Base-by-base conservation (phyloP, 768 basidiomycete species). In the Agrocybe chaxingu region DNA sequence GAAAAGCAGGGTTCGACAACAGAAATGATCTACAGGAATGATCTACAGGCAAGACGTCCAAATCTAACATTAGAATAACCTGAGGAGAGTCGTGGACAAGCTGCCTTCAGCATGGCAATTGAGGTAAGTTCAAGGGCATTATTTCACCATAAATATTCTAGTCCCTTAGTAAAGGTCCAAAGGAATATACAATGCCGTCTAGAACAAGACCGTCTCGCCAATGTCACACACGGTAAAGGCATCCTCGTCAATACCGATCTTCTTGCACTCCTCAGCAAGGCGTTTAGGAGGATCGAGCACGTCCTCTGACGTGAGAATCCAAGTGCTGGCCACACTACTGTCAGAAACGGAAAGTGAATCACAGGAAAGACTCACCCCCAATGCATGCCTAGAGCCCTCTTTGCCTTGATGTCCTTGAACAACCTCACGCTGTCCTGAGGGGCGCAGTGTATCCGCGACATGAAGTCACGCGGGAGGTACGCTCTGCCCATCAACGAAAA, bases 351-450 rank as follows among this genome's bases (percentile, higher is more conserved):
- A 32, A 3, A 10, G n/a, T 33, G 18, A 11, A 35, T 10, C 37
- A 4, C 4, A 18, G 39, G 50, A 7, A 37, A 46, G 19, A 62
- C 73, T 33, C 57, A 81, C 79, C 80, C 84, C 84, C 84, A 87
- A 62, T 86, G 86, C 77, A 87, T 87, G 0, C 78, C 85, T 6
- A 88, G 58, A 0, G 81, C 85, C 50, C 72, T 74, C 65, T 77
- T 75, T 33, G 84, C 80, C 41, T 69, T 69, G 36, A 85, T 68
- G 59, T 89, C 86, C 55, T 76, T 68, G 73, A 85, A 88, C 1
- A 89, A 69, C 18, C 75, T 66, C 3, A 89, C 86, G 33, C 84
- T 79, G 60, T 89, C 87, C 42, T 80, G 75, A 1, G 88, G 88
- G 0, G 78, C 76, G 48, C 77, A 80, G 63, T 89, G 86, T 8